Conservation (phyloP, 768 basidiomycete species). For the Suillus hirtellus region DNA sequence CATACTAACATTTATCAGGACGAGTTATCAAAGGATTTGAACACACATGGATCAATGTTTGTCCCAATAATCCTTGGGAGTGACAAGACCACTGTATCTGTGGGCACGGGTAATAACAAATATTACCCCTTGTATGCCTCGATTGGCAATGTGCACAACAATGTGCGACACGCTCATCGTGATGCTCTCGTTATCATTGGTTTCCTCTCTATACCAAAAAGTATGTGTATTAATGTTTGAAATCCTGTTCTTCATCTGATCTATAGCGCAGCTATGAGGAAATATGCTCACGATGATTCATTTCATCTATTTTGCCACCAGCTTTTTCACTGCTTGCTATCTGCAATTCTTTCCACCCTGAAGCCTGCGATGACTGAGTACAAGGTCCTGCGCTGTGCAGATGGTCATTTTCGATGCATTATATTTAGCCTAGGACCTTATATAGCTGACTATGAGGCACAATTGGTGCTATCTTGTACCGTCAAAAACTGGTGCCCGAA, state of each 20-base stretch:
- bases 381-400: conserved; percentile 19
- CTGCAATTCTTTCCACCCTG: no score
- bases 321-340: no score
- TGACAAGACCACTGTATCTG: conserved; percentile 17
- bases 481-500: no score
- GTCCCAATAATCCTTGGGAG: conserved; percentile 15
- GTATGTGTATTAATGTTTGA: conserved; percentile 17
- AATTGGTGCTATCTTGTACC: no score
- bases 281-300: no score
- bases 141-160: conserved; percentile 16
- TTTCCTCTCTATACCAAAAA: conserved; percentile 33
- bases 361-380: no score
- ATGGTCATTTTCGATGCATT: conserved; percentile 31
- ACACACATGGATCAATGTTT: conserved; percentile 15
- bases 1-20: no score
- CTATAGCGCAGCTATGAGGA: no score
- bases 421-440: conserved; percentile 39
- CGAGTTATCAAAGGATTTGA: not conserved
- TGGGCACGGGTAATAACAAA: conserved; percentile 16
- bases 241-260: no score
- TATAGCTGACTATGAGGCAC: no score
- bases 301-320: no score
- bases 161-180: conserved; percentile 10
- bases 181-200: conserved; percentile 23
- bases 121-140: conserved; percentile 17